Percentiles rank a stretch among this genome's conserved stretches.
phyloP scores from a whole-genome alignment of 768 basidiomycete species.

The Boletus pseudopeckii region DNA sequence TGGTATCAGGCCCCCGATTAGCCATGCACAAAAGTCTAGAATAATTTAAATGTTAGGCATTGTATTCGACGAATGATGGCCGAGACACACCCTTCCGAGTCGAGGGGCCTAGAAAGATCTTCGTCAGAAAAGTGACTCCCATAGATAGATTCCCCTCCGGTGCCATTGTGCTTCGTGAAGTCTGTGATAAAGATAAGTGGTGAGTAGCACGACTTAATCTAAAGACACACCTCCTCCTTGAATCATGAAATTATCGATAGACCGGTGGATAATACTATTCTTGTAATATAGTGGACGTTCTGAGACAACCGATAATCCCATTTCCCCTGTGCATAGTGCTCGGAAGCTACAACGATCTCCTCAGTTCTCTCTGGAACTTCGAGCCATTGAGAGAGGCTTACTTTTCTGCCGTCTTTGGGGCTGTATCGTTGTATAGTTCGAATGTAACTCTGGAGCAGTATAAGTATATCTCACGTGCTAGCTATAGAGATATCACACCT shows the following conservation, averaged over 20 bases:
- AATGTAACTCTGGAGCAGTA: conserved; percentile 53
- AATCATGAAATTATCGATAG: conserved; percentile 77
- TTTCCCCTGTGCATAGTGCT: conserved; percentile 82
- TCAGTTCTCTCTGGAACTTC: conserved; percentile 9
- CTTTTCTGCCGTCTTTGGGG: conserved; percentile 82
- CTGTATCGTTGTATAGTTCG: conserved; percentile 70
- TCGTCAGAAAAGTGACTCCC: conserved; percentile 76
- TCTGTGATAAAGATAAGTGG: conserved; percentile 38
- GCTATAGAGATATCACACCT: conserved; percentile 38
- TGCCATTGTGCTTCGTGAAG: conserved; percentile 76
- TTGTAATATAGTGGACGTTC: conserved; percentile 82
- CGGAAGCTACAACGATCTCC: conserved; percentile 57
- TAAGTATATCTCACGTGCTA: conserved; percentile 6
- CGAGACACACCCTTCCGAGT: conserved; percentile 54
- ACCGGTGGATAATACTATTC: conserved; percentile 71
- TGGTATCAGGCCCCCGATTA: conserved; percentile 80
- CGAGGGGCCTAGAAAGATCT: conserved; percentile 59
- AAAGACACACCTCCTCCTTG: conserved; percentile 64
- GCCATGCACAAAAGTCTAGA: conserved; percentile 84
- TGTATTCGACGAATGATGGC: not conserved
- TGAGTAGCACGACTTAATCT: not conserved
- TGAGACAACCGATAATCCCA: conserved; percentile 60
- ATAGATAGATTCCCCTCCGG: conserved; percentile 81
- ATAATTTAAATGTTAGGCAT: not conserved
- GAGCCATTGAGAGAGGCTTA: conserved; percentile 31